Base-by-base conservation (phyloP, 176 grass and related monocot species). In the Ensete glaucum region DNA sequence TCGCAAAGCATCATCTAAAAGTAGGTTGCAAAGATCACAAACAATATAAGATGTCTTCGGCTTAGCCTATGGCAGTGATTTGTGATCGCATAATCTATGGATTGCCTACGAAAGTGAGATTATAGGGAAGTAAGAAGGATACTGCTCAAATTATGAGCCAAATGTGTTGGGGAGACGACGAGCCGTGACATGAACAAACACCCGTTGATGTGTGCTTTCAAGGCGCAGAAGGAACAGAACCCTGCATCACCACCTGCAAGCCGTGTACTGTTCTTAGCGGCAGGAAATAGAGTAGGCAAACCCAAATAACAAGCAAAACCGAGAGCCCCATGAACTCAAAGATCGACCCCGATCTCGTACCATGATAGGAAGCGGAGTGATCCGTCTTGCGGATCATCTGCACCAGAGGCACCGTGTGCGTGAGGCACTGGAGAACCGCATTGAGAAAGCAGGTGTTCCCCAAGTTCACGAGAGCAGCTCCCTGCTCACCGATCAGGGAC, bases 381-480 rank as follows among this genome's bases (percentile, higher is more conserved):
- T 84, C 78, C 1, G 43, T 75, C 52, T 81, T 80, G 54, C 59
- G 67, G 62, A 94, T 80, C 82, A 76, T 91, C 62, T 87, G 76
- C 72, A 88, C 69, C 73, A 99, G 78, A 3, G 90, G 90, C 27
- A 94, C 90, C 43, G 90, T 99, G 68, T 99, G 95, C 53, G 91
- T 91, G 43, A 99, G 88, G 81, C 95, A 99, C 70, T 99, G 95
- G 62, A 99, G 90, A 60, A 83, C 86, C 58, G 86, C 76, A 68
- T 99, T 99, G 24, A 99, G 54, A 72, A 94, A 99, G 77, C 90
- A 91, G 55, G 95, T 99, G 82, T 99, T 94, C 50, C 90, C 95
- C 80, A 99, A 81, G 83, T 99, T 99, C 49, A 64, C 52, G 66
- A 99, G 95, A 81, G 82, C 82, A 76, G 95, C 90, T 67, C 90